phyloP scores from a whole-genome alignment of 176 grass and related monocot genomes.

The Leersia perrieri region DNA sequence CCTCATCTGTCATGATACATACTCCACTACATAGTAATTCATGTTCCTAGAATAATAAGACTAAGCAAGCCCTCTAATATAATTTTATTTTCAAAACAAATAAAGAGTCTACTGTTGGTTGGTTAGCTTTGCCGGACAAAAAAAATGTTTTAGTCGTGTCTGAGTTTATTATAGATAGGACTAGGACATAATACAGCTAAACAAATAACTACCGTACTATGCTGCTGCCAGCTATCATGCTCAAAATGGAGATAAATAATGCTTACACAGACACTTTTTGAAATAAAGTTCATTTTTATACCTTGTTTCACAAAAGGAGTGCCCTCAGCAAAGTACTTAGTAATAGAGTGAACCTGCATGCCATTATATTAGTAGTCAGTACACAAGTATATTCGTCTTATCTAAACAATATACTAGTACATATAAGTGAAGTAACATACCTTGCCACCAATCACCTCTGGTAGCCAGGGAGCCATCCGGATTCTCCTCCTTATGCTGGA shows the following conservation, averaged over 20 bases:
- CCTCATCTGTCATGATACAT: not conserved
- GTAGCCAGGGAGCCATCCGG: constrained; percentile 60
- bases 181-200: not conserved
- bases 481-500: constrained; percentile 67
- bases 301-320: constrained; percentile 48
- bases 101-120: not conserved
- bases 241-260: not conserved
- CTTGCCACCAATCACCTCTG: constrained; percentile 99
- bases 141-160: not conserved
- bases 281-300: not conserved
- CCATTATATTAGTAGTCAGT: constrained; percentile 19
- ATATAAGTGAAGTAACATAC: constrained; percentile 17
- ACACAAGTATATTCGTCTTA: not conserved
- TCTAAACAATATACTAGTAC: constrained; percentile 17
- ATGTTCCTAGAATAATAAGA: not conserved
- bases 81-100: not conserved
- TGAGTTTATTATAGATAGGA: not conserved
- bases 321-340: constrained; percentile 43
- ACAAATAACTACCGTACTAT: not conserved
- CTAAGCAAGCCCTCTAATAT: not conserved
- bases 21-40: not conserved
- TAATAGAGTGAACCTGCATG: constrained; percentile 99
- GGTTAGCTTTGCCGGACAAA: not conserved
- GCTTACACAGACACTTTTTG: not conserved
- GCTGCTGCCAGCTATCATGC: not conserved